Percentiles rank a stretch among this genome's conserved stretches.
Conservation (phyloP, 495 filamentous ascomycete genomes). For the Xylaria castorea region DNA sequence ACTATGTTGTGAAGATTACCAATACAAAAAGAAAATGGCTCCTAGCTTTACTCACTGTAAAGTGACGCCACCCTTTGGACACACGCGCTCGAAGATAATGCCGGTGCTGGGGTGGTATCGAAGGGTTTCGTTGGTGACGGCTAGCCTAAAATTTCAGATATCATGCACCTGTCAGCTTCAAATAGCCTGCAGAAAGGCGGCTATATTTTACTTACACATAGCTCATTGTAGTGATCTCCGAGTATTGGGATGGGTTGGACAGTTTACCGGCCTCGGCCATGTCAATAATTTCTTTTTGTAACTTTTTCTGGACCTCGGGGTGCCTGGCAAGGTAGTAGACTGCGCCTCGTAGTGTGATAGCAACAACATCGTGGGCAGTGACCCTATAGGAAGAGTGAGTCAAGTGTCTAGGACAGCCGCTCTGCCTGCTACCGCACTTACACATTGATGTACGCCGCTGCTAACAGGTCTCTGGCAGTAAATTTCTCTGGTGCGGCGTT, state of each 20-base stretch:
- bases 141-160: constrained; percentile 64
- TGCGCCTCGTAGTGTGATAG: constrained; percentile 57
- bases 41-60: constrained; percentile 41
- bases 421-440: constrained; percentile 29
- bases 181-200: background rate
- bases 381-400: background rate
- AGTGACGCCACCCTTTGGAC: constrained; percentile 60
- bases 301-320: constrained; percentile 42
- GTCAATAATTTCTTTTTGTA: constrained; percentile 52
- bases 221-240: background rate
- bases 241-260: constrained; percentile 2
- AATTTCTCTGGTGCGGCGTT: constrained; percentile 18
- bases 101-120: constrained; percentile 64
- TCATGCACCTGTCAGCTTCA: constrained; percentile 49
- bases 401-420: background rate
- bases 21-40: background rate
- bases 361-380: constrained; percentile 58
- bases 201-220: constrained; percentile 16
- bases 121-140: constrained; percentile 68
- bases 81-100: constrained; percentile 62
- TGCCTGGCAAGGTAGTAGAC: constrained; percentile 59
- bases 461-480: constrained; percentile 22
- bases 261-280: background rate
- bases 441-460: constrained; percentile 24
- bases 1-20: background rate